Evolutionary conservation across 768 basidiomycete species (phyloP), one percentile per base, ranked within the genome.

Genomic region (Suillus variegatus): DNA sequence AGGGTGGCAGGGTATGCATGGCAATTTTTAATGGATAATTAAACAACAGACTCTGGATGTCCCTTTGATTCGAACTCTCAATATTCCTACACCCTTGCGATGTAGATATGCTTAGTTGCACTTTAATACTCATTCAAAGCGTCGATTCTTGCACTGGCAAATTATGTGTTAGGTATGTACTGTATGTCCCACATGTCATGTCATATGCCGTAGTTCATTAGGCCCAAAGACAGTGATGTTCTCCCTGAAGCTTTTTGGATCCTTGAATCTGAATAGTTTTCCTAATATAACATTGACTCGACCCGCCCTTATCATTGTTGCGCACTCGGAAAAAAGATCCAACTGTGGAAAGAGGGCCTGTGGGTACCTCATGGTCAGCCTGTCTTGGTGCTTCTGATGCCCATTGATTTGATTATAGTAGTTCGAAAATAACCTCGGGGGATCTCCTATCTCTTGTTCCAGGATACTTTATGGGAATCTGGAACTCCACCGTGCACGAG

Each of bases 1-100:
- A 1, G 64, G 67, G 32, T 76, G 76, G 51, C 67, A 69, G 22
- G 65, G 69, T 3, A 43, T 40, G 4, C 65, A 71, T 18, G 64
- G 68, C n/a, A 25, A 73, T 7, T 71, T 68, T 60, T 71, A 61
- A 74, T n/a, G 41, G 28, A 43, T 8, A 28, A 6, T 32, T 8
- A 32, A 38, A 32, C 22, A 40, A 16, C 14, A 13, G 36, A 22
- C n/a, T 41, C 16, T 9, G 28, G 40, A 60, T 43, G 2, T 20
- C 12, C 7, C 18, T 43, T 20, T 18, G 57, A 28, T 20, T 60
- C 3, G 25, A 25, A 28, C 28, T 60, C 18, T 28, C 2, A 7
- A n/a, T 55, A 55, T 55, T 6, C 20, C 54, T 36, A 36, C 54
- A 2, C 20, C 35, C 12, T n/a, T 35, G 35, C 54, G 35, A 55